A percentile compares a stretch with the other conserved stretches of the same genome.
phyloP scores from a whole-genome alignment of 495 filamentous ascomycete species.

The Recurvomyces mirabilis region DNA sequence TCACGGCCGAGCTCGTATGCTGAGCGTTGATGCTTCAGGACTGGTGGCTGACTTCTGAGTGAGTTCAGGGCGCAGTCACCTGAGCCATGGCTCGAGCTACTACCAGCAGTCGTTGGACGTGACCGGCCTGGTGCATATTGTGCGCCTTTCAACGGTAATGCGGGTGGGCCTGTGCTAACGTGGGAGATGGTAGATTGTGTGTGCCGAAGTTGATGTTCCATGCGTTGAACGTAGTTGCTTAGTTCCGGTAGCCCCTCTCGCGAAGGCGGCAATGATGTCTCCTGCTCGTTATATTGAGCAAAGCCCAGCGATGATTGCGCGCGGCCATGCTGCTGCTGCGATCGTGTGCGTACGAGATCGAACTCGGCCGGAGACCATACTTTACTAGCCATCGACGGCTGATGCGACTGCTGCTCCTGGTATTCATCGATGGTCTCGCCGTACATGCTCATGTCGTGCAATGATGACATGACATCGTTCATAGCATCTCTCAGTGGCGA shows the following conservation, averaged over 20 bases:
- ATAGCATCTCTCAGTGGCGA: constrained; percentile 88
- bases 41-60: constrained; percentile 27
- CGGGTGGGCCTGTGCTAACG: constrained; percentile 30
- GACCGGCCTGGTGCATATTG: constrained; percentile 11
- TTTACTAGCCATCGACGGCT: constrained; percentile 40
- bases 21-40: constrained; percentile 56
- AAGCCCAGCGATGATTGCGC: constrained; percentile 21
- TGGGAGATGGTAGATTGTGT: constrained; percentile 43
- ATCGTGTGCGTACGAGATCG: constrained; percentile 40
- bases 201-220: constrained; percentile 68
- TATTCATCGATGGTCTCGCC: constrained; percentile 33
- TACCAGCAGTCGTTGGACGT: constrained; percentile 38
- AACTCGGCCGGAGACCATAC: constrained; percentile 92
- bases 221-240: constrained; percentile 74
- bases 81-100: constrained; percentile 35
- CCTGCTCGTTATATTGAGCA: neutral
- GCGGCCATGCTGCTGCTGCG: constrained; percentile 9
- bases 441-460: constrained; percentile 73
- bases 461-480: constrained; percentile 95
- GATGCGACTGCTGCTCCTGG: constrained; percentile 41
- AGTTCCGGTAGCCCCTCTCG: constrained; percentile 56
- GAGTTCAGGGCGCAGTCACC: constrained; percentile 36
- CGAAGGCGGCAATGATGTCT: constrained; percentile 19
- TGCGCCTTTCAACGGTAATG: constrained; percentile 34
- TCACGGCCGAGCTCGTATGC: constrained; percentile 69